Evolutionary conservation across 306 rosid species (phyloP).

Genomic region (Sechiopsis laciniata): DNA sequence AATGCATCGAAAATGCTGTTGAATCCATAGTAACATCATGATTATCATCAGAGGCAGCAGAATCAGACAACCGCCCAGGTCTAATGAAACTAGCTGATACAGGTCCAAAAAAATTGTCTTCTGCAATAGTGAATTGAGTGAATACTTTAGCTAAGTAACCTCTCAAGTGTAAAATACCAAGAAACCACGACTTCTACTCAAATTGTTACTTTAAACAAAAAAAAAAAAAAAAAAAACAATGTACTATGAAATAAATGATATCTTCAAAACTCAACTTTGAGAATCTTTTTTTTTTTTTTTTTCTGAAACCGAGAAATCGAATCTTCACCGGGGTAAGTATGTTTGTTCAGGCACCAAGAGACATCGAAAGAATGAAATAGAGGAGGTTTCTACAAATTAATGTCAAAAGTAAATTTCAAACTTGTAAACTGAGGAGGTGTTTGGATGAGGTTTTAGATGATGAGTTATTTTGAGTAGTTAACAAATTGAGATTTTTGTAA

Average conservation of each 20-base stretch:
- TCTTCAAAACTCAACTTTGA: not conserved
- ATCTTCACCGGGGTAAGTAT: too few relatives aligned
- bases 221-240: not conserved
- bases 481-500: too few relatives aligned
- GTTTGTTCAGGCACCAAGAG: too few relatives aligned
- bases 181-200: not conserved
- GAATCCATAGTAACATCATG: conserved; percentile 84
- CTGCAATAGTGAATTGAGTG: conserved; percentile 30
- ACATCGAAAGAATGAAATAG: too few relatives aligned
- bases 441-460: too few relatives aligned
- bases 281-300: too few relatives aligned
- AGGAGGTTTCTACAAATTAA: too few relatives aligned
- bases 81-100: conserved; percentile 71
- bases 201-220: not conserved
- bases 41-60: conserved; percentile 53
- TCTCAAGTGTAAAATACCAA: not conserved
- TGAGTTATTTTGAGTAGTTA: too few relatives aligned
- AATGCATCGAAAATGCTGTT: conserved; percentile 85
- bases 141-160: not conserved
- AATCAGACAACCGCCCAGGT: conserved; percentile 59
- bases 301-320: too few relatives aligned
- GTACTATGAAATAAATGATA: not conserved
- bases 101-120: conserved; percentile 71
- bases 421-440: too few relatives aligned
- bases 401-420: too few relatives aligned